phyloP scores from a whole-genome alignment of 2,329 filamentous ascomycete species.

The Beauveria asiatica region DNA sequence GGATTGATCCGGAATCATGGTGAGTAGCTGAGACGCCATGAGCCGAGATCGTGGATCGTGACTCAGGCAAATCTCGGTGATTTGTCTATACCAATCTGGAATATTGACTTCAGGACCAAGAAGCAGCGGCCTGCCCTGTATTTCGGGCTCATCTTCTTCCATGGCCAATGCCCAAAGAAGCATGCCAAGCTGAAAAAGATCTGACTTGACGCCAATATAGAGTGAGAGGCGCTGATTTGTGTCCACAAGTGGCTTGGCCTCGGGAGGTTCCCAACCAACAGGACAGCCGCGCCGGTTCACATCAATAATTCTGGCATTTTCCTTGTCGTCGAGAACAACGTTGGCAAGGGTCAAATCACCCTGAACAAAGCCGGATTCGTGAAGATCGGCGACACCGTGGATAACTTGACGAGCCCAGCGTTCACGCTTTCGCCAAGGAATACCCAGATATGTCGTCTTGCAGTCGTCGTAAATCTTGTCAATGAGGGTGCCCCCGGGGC shows the following conservation, averaged over 20 bases:
- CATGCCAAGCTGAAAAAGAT: conserved; percentile 95
- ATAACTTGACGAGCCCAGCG: conserved; percentile 91
- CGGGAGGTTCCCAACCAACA: conserved; percentile 94
- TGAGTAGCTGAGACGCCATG: conserved; percentile 64
- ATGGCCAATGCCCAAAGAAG: conserved; percentile 87
- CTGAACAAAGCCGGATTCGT: conserved; percentile 93
- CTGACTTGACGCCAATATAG: conserved; percentile 97
- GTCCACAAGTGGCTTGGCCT: conserved; percentile 76
- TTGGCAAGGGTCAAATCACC: conserved; percentile 97
- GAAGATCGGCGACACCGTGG: conserved; percentile 80
- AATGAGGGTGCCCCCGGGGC: conserved; percentile 77
- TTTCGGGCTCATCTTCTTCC: conserved; percentile 83
- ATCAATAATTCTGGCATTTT: conserved; percentile 93
- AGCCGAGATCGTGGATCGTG: conserved; percentile 63
- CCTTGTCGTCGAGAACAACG: conserved; percentile 79
- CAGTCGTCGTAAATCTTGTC: conserved; percentile 79
- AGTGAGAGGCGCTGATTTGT: conserved; percentile 86
- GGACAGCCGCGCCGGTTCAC: conserved; percentile 97
- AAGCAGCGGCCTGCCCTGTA: conserved; percentile 60
- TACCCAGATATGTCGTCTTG: conserved; percentile 45
- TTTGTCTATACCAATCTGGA: conserved; percentile 68
- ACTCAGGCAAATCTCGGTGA: conserved; percentile 71
- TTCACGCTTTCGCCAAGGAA: conserved; percentile 65
- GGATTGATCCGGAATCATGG: conserved; percentile 40
- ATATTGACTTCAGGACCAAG: conserved; percentile 52